Conservation (phyloP, 352 stramenopile genomes). For the Phytophthora hibernalis region DNA sequence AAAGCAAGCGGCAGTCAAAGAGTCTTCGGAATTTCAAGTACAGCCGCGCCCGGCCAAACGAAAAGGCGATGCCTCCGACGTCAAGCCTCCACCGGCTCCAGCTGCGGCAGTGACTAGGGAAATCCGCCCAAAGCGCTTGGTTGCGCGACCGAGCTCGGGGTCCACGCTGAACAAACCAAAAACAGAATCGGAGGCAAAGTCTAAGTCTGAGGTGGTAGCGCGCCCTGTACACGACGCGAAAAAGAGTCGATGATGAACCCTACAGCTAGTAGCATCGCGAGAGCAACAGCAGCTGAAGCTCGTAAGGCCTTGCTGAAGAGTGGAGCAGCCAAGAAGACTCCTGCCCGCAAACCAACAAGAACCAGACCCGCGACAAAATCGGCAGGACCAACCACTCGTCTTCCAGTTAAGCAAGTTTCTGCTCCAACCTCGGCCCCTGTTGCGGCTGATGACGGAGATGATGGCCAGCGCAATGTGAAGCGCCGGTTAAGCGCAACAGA, state of each 20-base stretch:
- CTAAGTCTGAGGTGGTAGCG: slow-evolving; percentile 5
- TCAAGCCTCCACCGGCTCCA: slow-evolving; percentile 22
- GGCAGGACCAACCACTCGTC: background rate
- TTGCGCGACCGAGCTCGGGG: slow-evolving; percentile 17
- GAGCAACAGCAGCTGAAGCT: slow-evolving; percentile 34
- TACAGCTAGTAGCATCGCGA: slow-evolving; percentile 35
- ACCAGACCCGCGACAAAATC: slow-evolving; percentile 3
- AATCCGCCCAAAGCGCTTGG: slow-evolving; percentile 18
- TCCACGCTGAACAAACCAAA: slow-evolving; percentile 16
- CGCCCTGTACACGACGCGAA: slow-evolving; percentile 20
- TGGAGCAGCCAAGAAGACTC: slow-evolving; percentile 19
- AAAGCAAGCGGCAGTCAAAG: slow-evolving; percentile 12
- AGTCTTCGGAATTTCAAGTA: background rate
- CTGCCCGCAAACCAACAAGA: slow-evolving; percentile 19
- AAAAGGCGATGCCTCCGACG: slow-evolving; percentile 22
- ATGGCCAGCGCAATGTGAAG: slow-evolving; percentile 51
- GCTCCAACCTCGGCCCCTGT: slow-evolving; percentile 3
- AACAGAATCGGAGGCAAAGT: slow-evolving; percentile 7
- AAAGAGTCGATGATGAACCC: slow-evolving; percentile 41
- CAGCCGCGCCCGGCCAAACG: slow-evolving; percentile 21
- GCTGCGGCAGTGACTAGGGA: slow-evolving; percentile 5
- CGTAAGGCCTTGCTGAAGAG: slow-evolving; percentile 31
- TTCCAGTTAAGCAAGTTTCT: background rate
- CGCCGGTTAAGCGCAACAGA: slow-evolving; percentile 58
- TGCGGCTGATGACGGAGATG: slow-evolving; percentile 9